Evolutionary conservation across 352 stramenopile genomes (phyloP).

Genomic region (Pythium phragmitis): DNA sequence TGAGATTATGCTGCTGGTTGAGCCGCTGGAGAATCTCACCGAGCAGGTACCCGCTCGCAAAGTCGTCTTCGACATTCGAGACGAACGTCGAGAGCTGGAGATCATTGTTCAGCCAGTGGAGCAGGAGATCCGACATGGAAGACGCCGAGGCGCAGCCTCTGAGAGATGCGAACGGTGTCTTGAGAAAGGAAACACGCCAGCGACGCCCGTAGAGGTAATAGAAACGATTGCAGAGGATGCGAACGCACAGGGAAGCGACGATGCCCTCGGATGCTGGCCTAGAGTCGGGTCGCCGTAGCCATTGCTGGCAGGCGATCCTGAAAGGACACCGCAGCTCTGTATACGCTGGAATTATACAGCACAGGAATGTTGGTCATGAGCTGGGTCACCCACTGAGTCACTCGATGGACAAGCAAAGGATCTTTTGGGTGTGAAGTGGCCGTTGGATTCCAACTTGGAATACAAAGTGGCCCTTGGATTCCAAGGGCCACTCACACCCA

Average conservation of each 20-base stretch:
- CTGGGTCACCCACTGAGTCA: not conserved
- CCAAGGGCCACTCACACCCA: not conserved
- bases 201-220: not conserved
- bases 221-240: not conserved
- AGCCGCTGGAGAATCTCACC: constrained; percentile 82
- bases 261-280: not conserved
- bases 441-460: not conserved
- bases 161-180: not conserved
- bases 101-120: constrained; percentile 84
- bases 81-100: constrained; percentile 65
- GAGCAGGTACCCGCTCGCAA: constrained; percentile 84
- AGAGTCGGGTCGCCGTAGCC: not conserved
- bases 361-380: not conserved
- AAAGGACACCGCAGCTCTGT: constrained; percentile 5
- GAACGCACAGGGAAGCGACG: not conserved
- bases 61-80: constrained; percentile 68
- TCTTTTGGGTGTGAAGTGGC: not conserved
- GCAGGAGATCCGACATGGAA: constrained; percentile 70
- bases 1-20: constrained; percentile 90
- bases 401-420: not conserved
- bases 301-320: constrained; percentile 4
- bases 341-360: not conserved
- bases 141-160: not conserved
- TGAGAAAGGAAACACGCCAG: not conserved
- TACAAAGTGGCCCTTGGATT: not conserved